Conservation (phyloP, 139 green algal species). For the Micromonas pusilla region DNA sequence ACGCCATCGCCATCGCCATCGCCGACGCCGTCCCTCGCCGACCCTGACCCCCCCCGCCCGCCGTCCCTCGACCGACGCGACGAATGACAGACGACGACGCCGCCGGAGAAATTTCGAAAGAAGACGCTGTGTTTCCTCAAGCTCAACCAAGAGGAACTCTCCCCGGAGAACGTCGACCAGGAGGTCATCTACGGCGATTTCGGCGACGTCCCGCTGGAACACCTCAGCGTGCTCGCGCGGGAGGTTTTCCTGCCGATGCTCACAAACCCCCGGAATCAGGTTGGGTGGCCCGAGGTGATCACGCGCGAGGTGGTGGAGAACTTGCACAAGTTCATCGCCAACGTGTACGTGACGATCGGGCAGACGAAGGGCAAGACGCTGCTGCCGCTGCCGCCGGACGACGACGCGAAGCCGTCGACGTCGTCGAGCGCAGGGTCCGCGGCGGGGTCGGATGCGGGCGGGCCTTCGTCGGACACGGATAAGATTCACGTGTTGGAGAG, state of each 20-base stretch:
- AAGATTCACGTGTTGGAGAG: slow-evolving; percentile 80
- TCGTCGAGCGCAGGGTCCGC: no score
- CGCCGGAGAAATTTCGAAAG: slow-evolving; percentile 61
- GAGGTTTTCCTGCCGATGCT: slow-evolving; percentile 82
- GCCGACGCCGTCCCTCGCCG: no score
- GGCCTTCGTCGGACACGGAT: slow-evolving; percentile 37
- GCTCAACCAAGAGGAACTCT: slow-evolving; percentile 44
- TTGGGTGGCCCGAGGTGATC: slow-evolving; percentile 75
- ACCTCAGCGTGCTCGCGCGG: slow-evolving; percentile 58
- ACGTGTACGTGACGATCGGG: slow-evolving; percentile 68
- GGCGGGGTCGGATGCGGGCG: not conserved
- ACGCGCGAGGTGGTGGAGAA: slow-evolving; percentile 73
- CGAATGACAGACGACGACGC: slow-evolving; percentile 57
- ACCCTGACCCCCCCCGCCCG: not conserved
- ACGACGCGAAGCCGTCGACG: no score
- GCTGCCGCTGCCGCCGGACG: slow-evolving; percentile 64
- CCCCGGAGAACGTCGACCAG: slow-evolving; percentile 59
- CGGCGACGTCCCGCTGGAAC: slow-evolving; percentile 63
- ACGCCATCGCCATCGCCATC: no score
- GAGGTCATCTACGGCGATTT: slow-evolving; percentile 66
- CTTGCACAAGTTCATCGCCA: slow-evolving; percentile 78
- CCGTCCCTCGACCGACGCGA: not conserved
- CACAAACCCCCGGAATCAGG: slow-evolving; percentile 61
- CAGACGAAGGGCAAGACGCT: slow-evolving; percentile 78
- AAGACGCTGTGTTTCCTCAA: slow-evolving; percentile 84